These are phyloP conservation scores for Vicia faba DNA, from an alignment of 306 rosid species.

Conservation along the genomic window DNA sequence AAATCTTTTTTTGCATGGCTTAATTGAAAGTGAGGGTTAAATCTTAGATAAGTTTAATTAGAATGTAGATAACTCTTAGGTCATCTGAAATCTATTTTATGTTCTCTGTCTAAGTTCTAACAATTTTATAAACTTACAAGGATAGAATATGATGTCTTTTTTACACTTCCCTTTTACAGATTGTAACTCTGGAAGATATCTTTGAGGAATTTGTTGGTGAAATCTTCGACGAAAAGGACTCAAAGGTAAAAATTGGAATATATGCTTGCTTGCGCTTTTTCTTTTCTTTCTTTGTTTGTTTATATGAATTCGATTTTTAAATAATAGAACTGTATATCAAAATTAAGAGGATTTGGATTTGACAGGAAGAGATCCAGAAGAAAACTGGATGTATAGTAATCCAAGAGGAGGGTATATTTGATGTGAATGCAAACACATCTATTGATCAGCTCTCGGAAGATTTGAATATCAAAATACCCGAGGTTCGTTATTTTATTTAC, in stretches of 20 bases:
- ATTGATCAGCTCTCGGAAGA: conserved; percentile 95
- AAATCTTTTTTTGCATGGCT: no score
- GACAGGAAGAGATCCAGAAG: conserved; percentile 92
- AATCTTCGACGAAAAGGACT: conserved; percentile 94
- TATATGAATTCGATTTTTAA: conserved; percentile 17
- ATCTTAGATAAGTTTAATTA: no score
- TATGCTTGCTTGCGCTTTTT: neutral
- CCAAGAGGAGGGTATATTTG: conserved; percentile 86
- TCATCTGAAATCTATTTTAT: no score
- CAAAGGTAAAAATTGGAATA: conserved; percentile 58
- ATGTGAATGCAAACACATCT: conserved; percentile 95
- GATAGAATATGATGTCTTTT: no score
- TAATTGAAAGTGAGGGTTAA: no score
- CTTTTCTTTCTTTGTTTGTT: neutral
- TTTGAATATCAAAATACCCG: conserved; percentile 78
- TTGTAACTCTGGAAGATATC: conserved; percentile 87
- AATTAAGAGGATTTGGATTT: conserved; percentile 3
- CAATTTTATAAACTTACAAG: no score
- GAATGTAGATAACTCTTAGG: no score
- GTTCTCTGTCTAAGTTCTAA: no score
- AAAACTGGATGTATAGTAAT: conserved; percentile 91
- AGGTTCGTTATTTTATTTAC: conserved; percentile 51
- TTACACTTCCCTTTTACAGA: conserved; percentile 46
- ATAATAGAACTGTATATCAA: neutral
- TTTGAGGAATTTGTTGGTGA: conserved; percentile 98